Evolutionary conservation across 768 basidiomycete species (phyloP).

Genomic region (Boletus vermiculosoides): DNA sequence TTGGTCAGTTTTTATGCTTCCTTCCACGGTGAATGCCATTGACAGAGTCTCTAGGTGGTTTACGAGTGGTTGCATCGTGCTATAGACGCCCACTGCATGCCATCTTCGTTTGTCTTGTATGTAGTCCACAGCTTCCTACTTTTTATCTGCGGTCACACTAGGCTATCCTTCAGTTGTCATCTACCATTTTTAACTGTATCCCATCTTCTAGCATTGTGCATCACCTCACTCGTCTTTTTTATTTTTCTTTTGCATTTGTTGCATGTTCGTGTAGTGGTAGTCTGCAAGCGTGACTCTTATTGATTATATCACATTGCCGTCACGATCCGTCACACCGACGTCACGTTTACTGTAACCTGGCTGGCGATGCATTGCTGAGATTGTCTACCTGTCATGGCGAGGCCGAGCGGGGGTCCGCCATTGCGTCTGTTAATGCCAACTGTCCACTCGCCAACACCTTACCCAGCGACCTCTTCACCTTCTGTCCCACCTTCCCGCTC

Average conservation of each 20-base stretch:
- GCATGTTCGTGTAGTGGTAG: neutral
- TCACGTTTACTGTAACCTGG: slow-evolving; percentile 5
- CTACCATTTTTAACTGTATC: slow-evolving; percentile 17
- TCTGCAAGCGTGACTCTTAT: slow-evolving; percentile 2
- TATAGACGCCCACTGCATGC: slow-evolving; percentile 24
- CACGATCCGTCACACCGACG: slow-evolving; percentile 11
- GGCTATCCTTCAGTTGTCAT: neutral
- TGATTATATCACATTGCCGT: slow-evolving; percentile 11
- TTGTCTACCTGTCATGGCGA: slow-evolving; percentile 15
- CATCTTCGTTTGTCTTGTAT: slow-evolving; percentile 9
- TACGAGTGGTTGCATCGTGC: slow-evolving; percentile 64
- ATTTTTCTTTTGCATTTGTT: neutral
- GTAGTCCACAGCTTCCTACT: slow-evolving; percentile 8
- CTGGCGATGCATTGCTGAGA: neutral
- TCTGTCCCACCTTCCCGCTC: slow-evolving; percentile 20
- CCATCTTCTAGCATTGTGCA: slow-evolving; percentile 17
- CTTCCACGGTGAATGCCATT: slow-evolving; percentile 19
- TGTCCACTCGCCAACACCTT: slow-evolving; percentile 25
- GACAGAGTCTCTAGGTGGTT: slow-evolving; percentile 61
- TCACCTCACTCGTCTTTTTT: slow-evolving; percentile 7
- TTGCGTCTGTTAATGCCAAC: slow-evolving; percentile 34
- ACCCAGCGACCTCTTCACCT: slow-evolving; percentile 6
- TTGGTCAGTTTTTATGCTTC: slow-evolving; percentile 41
- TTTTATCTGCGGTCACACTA: slow-evolving; percentile 9
- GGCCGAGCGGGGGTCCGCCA: slow-evolving; percentile 7